A percentile compares a stretch with the other conserved stretches of the same genome.
phyloP scores from a whole-genome alignment of 257 asterid genomes.

The Penstemon eatonii region DNA sequence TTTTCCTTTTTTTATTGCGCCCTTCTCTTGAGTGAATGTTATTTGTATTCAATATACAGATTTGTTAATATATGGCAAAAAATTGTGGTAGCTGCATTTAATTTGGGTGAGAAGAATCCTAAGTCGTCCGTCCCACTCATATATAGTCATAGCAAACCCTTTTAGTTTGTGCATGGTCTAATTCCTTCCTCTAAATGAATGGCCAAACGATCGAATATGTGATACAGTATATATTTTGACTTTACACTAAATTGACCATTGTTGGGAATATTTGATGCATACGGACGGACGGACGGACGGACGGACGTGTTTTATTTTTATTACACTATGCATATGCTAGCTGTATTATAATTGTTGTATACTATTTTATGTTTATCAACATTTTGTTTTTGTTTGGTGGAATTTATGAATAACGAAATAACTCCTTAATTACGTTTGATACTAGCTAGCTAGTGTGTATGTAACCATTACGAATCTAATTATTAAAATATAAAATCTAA shows the following conservation, averaged over 20 bases:
- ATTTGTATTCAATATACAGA: neutral
- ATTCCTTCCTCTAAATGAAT: neutral
- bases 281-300: neutral
- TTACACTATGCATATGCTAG: neutral
- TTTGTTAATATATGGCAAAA: too few relatives aligned
- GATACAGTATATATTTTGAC: neutral
- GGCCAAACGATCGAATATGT: neutral
- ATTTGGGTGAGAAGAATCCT: too few relatives aligned
- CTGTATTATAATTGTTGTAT: neutral
- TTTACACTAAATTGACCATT: constrained; percentile 22
- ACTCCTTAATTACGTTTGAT: neutral
- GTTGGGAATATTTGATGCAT: constrained; percentile 24
- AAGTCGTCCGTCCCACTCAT: too few relatives aligned
- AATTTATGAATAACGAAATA: neutral
- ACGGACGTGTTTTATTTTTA: neutral
- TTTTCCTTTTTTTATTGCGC: neutral
- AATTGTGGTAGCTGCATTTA: neutral
- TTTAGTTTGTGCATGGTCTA: too few relatives aligned
- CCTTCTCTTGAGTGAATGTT: neutral
- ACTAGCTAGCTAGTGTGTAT: neutral
- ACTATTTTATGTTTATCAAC: neutral
- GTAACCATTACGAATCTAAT: too few relatives aligned
- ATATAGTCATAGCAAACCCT: too few relatives aligned
- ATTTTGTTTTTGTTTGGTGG: neutral
- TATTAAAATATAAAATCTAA: too few relatives aligned